Conservation (phyloP, 331 rosid species). For the Pyracantha coccinea region DNA sequence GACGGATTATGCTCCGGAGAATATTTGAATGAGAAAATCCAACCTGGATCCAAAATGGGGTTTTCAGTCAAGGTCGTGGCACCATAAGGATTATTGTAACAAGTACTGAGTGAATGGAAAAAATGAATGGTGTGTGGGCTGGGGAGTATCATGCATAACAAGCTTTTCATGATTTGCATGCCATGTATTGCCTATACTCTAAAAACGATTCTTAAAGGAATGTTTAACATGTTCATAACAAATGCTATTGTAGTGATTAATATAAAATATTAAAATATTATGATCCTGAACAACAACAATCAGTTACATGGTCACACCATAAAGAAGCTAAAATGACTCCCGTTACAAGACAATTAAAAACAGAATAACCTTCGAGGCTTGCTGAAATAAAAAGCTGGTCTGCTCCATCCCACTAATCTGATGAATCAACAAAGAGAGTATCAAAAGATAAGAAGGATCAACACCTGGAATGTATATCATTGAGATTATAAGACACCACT, state of each 20-base stretch:
- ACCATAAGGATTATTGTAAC: background rate
- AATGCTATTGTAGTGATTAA: background rate
- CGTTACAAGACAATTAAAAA: background rate
- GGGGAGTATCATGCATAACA: too few species aligned
- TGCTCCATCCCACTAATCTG: constrained; percentile 99
- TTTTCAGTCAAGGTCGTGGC: constrained; percentile 6
- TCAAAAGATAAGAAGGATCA: background rate
- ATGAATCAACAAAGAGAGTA: constrained; percentile 11
- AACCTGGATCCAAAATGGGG: constrained; percentile 47
- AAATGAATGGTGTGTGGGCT: too few species aligned
- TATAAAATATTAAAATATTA: background rate
- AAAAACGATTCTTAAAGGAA: background rate
- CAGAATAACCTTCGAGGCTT: constrained; percentile 78
- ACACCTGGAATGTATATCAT: constrained; percentile 6
- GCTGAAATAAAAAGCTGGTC: constrained; percentile 97
- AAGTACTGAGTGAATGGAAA: background rate
- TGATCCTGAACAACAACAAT: too few species aligned
- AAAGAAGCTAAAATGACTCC: too few species aligned
- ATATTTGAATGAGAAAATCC: constrained; percentile 94
- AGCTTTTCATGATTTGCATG: too few species aligned
- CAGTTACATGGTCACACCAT: too few species aligned
- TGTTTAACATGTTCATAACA: background rate
- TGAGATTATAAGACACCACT: background rate
- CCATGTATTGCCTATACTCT: too few species aligned
- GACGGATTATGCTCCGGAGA: constrained; percentile 69